Evolutionary conservation across 2,329 filamentous ascomycete species (phyloP), one percentile per base, ranked within the genome.

Genomic region (Zasmidium angulare): DNA sequence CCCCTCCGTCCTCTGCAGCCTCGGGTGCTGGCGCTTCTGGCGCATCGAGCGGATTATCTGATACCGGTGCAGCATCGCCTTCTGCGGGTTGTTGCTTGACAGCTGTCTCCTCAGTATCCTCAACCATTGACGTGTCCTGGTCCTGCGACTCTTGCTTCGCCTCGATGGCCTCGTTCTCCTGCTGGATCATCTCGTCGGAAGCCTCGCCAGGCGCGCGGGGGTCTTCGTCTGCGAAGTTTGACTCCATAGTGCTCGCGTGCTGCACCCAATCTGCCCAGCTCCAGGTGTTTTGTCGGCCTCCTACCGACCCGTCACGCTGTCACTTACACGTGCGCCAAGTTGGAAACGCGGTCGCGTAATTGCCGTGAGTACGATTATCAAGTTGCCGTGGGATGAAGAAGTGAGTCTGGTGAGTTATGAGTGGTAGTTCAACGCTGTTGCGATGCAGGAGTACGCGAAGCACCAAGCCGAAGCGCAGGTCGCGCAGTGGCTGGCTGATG

Each of bases 11-110:
- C 36, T 72, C 71, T 21, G 66, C 70, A 31, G 65, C 68, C 52
- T 76, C 74, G 20, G 74, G 64, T 24, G 66, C 69, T 14, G 72
- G 72, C 29, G 66, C 72, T 47, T 71, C 71, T 2, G 72, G 72
- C 62, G 72, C 72, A 67, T 74, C 72, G 17, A 76, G 68, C 19
- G 74, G 74, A 54, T 76, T 76, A 64, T 75, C 74, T 23, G 74
- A 76, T 17, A 71, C 60, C 31, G 63, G 59, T n/a, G 62, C 63
- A n/a, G 63, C 50, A 20, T 61, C 59, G 17, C 53, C 58, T 46
- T 67, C 61, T 31, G 53, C 36, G n/a, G 63, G 19, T 50, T 63
- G 63, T 47, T 62, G 60, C 46, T 62, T 69, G 52, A 56, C 48
- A 22, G 46, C 56, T 43, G 61, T 53, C 23, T 68, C 65, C 10